A percentile compares a stretch with the other conserved stretches of the same genome.
Conservation (phyloP, 192 early-diverging fungal genomes). For the Pecoramyces ruminantium region DNA sequence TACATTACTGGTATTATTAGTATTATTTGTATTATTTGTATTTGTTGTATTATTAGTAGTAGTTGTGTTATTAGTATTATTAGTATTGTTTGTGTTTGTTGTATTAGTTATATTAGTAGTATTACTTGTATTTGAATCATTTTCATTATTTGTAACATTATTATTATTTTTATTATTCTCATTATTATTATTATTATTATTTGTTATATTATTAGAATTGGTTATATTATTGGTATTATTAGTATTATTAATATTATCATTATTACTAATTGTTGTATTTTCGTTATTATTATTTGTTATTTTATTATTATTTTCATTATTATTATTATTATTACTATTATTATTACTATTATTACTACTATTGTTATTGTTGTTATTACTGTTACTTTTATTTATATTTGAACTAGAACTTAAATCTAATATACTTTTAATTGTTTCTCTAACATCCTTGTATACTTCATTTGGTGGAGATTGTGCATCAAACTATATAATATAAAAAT, state of each 20-base stretch:
- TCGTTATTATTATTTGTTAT: too few relatives aligned
- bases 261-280: not conserved
- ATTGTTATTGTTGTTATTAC: not conserved
- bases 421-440: not conserved
- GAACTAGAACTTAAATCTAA: not conserved
- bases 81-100: not conserved
- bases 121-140: too few relatives aligned
- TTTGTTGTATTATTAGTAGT: not conserved
- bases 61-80: not conserved
- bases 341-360: not conserved
- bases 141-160: not conserved
- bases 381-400: not conserved
- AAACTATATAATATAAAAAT: not conserved
- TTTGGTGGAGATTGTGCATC: not conserved
- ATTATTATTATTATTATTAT: not conserved
- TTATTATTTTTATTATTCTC: not conserved
- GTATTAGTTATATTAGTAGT: not conserved
- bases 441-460: not conserved
- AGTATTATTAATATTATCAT: not conserved
- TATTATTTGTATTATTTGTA: not conserved
- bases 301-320: too few relatives aligned
- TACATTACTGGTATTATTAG: not conserved
- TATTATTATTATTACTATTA: too few relatives aligned
- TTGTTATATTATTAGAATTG: not conserved
- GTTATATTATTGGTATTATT: not conserved